phyloP scores from a whole-genome alignment of 2,329 filamentous ascomycete genomes.

The Botrytis tulipae region DNA sequence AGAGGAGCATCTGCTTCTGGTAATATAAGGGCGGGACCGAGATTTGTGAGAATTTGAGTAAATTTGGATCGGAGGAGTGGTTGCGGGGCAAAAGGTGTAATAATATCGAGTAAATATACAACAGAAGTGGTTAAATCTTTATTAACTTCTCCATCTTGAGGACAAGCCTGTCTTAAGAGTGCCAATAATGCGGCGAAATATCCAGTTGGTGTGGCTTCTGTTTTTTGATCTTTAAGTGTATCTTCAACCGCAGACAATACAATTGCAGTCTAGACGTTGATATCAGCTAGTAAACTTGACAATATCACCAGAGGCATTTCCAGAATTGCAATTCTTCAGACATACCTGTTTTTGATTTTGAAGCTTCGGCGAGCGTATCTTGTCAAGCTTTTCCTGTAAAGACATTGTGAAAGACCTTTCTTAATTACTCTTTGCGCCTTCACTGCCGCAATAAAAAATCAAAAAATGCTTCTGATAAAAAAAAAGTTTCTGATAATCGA shows the following conservation, averaged over 20 bases:
- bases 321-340: slow-evolving; percentile 27
- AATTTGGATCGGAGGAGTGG: slow-evolving; percentile 93
- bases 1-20: slow-evolving; percentile 83
- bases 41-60: slow-evolving; percentile 81
- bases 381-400: slow-evolving; percentile 89
- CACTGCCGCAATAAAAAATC: slow-evolving; percentile 21
- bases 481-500: slow-evolving; percentile 26
- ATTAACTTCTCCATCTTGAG: slow-evolving; percentile 63
- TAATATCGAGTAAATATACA: slow-evolving; percentile 91
- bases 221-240: slow-evolving; percentile 84
- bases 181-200: slow-evolving; percentile 96
- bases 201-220: slow-evolving; percentile 77
- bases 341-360: slow-evolving; percentile 89
- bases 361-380: slow-evolving; percentile 94
- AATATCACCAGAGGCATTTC: slow-evolving; percentile 21
- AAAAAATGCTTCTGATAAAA: slow-evolving; percentile 22
- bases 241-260: slow-evolving; percentile 91
- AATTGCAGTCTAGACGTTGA: slow-evolving; percentile 64
- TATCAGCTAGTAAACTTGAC: slow-evolving; percentile 21
- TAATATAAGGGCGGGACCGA: slow-evolving; percentile 79
- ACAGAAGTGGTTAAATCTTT: slow-evolving; percentile 82
- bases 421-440: slow-evolving; percentile 34
- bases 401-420: slow-evolving; percentile 46
- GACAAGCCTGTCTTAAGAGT: slow-evolving; percentile 75
- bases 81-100: slow-evolving; percentile 80